phyloP scores from a whole-genome alignment of 169 alveolate genomes.

The Cryptosporidium ubiquitum region DNA sequence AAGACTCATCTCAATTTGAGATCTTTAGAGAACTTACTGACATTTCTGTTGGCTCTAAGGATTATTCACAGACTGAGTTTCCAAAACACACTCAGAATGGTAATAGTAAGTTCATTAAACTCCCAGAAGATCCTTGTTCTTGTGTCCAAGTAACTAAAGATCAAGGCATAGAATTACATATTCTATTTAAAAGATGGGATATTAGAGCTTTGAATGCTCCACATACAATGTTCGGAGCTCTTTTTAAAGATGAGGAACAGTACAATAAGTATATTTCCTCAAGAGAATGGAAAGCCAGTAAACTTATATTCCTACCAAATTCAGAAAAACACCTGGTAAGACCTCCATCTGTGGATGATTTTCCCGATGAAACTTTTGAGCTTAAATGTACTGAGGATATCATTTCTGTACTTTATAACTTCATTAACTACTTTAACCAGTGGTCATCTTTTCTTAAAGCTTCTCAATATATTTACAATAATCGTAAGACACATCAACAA shows the following conservation, averaged over 20 bases:
- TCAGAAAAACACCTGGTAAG: neutral
- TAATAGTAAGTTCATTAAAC: conserved; percentile 28
- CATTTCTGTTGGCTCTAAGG: conserved; percentile 6
- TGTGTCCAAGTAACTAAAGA: conserved; percentile 76
- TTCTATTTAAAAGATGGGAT: conserved; percentile 78
- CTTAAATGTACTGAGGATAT: conserved; percentile 35
- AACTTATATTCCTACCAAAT: conserved; percentile 36
- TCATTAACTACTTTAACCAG: conserved; percentile 46
- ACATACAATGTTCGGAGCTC: neutral
- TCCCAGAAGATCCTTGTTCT: conserved; percentile 25
- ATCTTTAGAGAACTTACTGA: conserved; percentile 18
- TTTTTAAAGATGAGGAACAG: conserved; percentile 13
- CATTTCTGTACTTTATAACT: conserved; percentile 21
- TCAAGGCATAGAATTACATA: conserved; percentile 78
- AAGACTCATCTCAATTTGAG: conserved; percentile 27
- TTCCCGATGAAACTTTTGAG: conserved; percentile 1
- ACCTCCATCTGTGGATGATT: conserved; percentile 8
- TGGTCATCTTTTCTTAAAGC: conserved; percentile 66
- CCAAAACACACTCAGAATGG: conserved; percentile 71
- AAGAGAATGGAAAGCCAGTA: conserved; percentile 48
- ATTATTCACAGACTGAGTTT: neutral
- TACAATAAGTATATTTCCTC: conserved; percentile 29
- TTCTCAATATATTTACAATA: conserved; percentile 30
- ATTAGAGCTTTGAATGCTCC: conserved; percentile 76
- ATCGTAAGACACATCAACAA: conserved; percentile 2